Conservation (phyloP, 2,329 filamentous ascomycete species). For the Penicillium aurantiogriseum region DNA sequence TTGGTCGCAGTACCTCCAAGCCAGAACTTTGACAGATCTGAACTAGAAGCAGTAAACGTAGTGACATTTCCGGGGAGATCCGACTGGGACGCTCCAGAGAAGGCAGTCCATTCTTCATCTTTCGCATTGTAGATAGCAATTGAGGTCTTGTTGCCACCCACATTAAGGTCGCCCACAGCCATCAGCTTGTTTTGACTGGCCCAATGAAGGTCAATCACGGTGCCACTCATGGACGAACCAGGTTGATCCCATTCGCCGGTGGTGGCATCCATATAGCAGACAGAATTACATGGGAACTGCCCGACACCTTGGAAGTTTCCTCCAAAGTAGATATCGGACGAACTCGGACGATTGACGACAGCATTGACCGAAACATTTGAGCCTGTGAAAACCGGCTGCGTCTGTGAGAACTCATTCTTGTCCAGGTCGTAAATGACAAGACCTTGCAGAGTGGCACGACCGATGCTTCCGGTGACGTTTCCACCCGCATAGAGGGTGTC, state of each 20-base stretch:
- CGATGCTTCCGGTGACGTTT: conserved; percentile 66
- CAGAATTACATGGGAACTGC: conserved; percentile 72
- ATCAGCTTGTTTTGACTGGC: conserved; percentile 68
- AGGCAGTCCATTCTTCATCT: conserved; percentile 61
- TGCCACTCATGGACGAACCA: conserved; percentile 68
- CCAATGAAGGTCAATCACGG: conserved; percentile 74
- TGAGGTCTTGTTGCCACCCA: conserved; percentile 64
- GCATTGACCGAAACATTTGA: conserved; percentile 69
- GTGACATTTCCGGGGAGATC: conserved; percentile 75
- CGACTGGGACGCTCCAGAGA: conserved; percentile 52
- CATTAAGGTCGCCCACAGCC: conserved; percentile 71
- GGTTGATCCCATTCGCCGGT: conserved; percentile 76
- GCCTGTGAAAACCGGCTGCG: conserved; percentile 74
- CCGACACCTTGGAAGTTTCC: conserved; percentile 83
- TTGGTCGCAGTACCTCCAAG: conserved; percentile 69
- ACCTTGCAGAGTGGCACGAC: conserved; percentile 64
- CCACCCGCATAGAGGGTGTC: conserved; percentile 80
- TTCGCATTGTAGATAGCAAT: conserved; percentile 73
- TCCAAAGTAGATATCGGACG: conserved; percentile 76
- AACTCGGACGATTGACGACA: conserved; percentile 69
- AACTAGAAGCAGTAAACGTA: conserved; percentile 70
- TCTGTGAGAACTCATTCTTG: conserved; percentile 58
- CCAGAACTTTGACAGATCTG: conserved; percentile 74
- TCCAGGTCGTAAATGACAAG: conserved; percentile 77
- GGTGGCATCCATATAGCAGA: conserved; percentile 75